Evolutionary conservation across 352 stramenopile species (phyloP).

Genomic region (Pythium aristosporum): DNA sequence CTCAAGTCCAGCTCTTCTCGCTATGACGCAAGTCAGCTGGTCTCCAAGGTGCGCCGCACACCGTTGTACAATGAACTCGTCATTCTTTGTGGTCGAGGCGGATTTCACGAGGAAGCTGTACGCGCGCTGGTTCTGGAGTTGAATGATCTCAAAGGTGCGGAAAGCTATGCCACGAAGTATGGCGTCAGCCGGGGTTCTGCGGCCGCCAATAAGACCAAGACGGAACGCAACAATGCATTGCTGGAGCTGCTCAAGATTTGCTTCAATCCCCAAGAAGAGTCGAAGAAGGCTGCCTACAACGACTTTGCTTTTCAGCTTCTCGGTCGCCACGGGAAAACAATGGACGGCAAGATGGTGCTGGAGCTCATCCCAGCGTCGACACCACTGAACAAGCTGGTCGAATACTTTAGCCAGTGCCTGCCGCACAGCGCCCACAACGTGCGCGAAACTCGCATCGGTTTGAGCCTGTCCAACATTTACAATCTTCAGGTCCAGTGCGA

Average conservation of each 20-base stretch:
- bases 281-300: slow-evolving; percentile 75
- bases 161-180: slow-evolving; percentile 86
- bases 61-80: slow-evolving; percentile 84
- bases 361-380: slow-evolving; percentile 65
- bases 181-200: slow-evolving; percentile 32
- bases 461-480: slow-evolving; percentile 88
- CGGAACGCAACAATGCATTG: slow-evolving; percentile 68
- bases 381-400: slow-evolving; percentile 77
- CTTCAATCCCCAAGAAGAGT: slow-evolving; percentile 76
- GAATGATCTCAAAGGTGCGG: slow-evolving; percentile 76
- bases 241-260: slow-evolving; percentile 79
- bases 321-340: slow-evolving; percentile 69
- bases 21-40: slow-evolving; percentile 70
- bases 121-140: slow-evolving; percentile 73
- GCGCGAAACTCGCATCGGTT: slow-evolving; percentile 74
- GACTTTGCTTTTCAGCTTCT: slow-evolving; percentile 83
- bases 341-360: slow-evolving; percentile 69
- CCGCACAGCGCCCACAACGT: slow-evolving; percentile 82
- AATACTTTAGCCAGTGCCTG: slow-evolving; percentile 82
- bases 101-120: slow-evolving; percentile 78
- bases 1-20: slow-evolving; percentile 72
- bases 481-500: slow-evolving; percentile 89
- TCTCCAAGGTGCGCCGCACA: slow-evolving; percentile 76
- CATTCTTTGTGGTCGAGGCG: slow-evolving; percentile 78
- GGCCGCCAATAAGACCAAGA: slow-evolving; percentile 44